Evolutionary conservation across 176 grass and related monocot species (phyloP).

Genomic region (Triticum timopheevii): DNA sequence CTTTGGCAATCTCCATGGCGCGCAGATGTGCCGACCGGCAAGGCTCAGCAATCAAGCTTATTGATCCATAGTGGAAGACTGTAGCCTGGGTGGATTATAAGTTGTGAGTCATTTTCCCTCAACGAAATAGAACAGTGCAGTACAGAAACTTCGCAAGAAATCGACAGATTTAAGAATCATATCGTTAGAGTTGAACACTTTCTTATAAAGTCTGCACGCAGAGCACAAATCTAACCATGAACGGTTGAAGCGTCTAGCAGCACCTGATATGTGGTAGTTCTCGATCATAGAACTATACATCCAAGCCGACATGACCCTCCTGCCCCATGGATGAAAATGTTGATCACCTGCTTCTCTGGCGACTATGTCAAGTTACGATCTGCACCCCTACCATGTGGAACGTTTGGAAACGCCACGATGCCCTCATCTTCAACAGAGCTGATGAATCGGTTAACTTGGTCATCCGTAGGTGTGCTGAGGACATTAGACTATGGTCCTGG

Average conservation of each 20-base stretch:
- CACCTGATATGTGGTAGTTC: neutral
- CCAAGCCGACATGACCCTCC: neutral
- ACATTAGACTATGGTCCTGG: too few relatives aligned
- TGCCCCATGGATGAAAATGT: neutral
- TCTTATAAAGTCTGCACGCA: neutral
- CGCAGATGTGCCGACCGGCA: constrained; percentile 80
- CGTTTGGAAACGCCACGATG: too few relatives aligned
- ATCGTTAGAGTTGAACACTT: neutral
- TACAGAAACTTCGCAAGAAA: neutral
- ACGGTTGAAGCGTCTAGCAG: neutral
- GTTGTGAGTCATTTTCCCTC: neutral
- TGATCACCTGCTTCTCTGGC: neutral
- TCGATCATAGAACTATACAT: neutral
- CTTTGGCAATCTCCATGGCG: constrained; percentile 75
- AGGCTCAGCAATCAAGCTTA: constrained; percentile 91
- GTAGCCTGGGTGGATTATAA: constrained; percentile 49
- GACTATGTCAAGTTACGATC: too few relatives aligned
- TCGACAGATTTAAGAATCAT: neutral
- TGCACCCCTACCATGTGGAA: too few relatives aligned
- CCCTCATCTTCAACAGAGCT: too few relatives aligned
- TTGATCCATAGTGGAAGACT: constrained; percentile 92
- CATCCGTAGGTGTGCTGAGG: too few relatives aligned
- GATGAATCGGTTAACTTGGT: too few relatives aligned
- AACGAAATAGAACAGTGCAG: neutral
- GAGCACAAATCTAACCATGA: neutral